Evolutionary conservation across 139 green algal genomes (phyloP).

Genomic region (Tetradesmus lagerheimii): DNA sequence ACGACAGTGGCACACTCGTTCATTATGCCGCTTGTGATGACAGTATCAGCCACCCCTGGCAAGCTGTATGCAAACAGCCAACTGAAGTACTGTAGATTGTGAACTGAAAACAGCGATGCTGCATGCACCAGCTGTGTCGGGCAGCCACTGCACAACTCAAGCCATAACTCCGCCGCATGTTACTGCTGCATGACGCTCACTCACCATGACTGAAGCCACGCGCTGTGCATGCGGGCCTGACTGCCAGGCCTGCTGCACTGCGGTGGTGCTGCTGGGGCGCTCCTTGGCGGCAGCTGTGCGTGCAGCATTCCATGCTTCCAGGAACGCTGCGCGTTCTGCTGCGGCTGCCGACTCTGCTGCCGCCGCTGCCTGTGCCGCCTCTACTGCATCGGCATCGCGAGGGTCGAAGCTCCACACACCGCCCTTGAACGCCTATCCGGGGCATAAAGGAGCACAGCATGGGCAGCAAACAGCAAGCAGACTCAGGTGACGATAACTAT

Average conservation of each 20-base stretch:
- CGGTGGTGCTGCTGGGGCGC: conserved; percentile 27
- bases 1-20: not conserved
- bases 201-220: conserved; percentile 55
- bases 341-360: not conserved
- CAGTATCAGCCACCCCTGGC: not conserved
- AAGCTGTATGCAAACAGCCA: not conserved
- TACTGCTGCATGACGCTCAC: not conserved
- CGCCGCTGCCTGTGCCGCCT: conserved; percentile 7
- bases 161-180: not conserved
- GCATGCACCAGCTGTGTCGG: not conserved
- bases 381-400: conserved; percentile 24
- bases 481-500: not conserved
- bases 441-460: not conserved
- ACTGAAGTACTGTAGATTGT: too few species aligned
- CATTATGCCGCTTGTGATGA: not conserved
- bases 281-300: not conserved
- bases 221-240: conserved; percentile 51
- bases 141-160: not conserved
- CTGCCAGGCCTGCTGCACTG: conserved; percentile 52
- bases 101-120: too few species aligned
- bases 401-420: conserved; percentile 39
- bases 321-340: conserved; percentile 5
- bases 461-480: not conserved
- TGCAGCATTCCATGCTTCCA: conserved; percentile 5
- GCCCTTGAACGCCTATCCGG: conserved; percentile 11